Conservation (phyloP, 2,329 filamentous ascomycete genomes). For the Fusarium sulawesiense region DNA sequence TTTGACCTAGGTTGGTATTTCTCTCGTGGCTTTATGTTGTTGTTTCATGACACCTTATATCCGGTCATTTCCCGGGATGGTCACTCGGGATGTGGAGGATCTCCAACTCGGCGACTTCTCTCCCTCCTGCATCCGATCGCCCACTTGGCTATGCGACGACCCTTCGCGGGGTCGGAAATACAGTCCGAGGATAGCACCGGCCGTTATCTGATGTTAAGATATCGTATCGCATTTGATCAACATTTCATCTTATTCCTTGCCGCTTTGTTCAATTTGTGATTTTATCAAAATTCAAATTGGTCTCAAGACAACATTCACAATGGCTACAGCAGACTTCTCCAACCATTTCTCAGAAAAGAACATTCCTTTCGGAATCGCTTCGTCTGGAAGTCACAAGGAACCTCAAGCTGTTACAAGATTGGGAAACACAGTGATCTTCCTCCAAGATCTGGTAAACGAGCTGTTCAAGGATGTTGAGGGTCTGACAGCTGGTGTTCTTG, state of each 20-base stretch:
- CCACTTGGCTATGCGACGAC: not conserved
- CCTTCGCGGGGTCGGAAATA: not conserved
- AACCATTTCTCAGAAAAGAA: conserved; percentile 64
- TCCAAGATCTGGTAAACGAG: conserved; percentile 55
- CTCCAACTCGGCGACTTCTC: not conserved
- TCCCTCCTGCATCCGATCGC: not conserved
- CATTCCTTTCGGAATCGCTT: conserved; percentile 65
- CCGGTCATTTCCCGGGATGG: not conserved
- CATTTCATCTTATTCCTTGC: accelerated
- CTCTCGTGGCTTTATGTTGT: not conserved
- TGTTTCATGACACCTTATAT: not conserved
- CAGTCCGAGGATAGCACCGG: not conserved
- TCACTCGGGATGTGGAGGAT: conserved; percentile 31
- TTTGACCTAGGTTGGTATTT: too few species aligned
- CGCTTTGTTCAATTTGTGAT: accelerated
- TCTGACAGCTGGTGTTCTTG: conserved; percentile 16
- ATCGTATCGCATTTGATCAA: not conserved
- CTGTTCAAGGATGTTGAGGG: conserved; percentile 45
- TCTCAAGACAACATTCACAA: not conserved
- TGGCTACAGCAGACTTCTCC: conserved; percentile 1
- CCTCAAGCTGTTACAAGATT: conserved; percentile 64
- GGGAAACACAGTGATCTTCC: conserved; percentile 63
- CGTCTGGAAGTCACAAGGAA: conserved; percentile 49
- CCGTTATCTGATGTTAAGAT: not conserved
- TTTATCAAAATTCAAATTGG: accelerated